Base-by-base conservation (phyloP, 495 filamentous ascomycete species). In the Hypoxylon subgilvum region DNA sequence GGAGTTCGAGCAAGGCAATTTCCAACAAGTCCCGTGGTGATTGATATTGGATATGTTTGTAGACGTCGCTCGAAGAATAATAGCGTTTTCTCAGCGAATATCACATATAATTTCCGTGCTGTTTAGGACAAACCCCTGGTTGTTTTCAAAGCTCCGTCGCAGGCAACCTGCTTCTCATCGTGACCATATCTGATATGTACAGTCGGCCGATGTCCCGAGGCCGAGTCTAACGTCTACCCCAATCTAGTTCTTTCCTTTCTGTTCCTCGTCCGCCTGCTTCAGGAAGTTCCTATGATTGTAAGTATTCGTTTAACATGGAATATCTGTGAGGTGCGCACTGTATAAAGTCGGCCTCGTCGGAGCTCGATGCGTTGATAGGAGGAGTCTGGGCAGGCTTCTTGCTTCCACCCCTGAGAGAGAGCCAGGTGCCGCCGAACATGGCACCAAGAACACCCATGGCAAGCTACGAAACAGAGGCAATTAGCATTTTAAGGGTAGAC, bases 291-390 rank as follows among this genome's bases (percentile, higher is more conserved):
- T 94, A 48, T 67, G 13, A 46, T 13, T 16, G 63, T 76, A 61
- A 80, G 74, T 61, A 47, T 53, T 39, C 21, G 28, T 49, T 31
- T 16, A 45, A 18, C 19, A 45, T 45, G 42, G 58, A 21, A 59
- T 28, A 22, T 50, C 28, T 46, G 59, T 51, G 34, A n/a, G 27
- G 58, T 56, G 50, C 88, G 72, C 84, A 97, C 93, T 96, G 90
- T 81, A 98, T 94, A 79, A 97, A 98, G 65, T 87, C 86, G 80
- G 95, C 92, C 83, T 98, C 93, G 70, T 97, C 93, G 70, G 90
- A 87, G 78, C 86, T 92, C 53, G 79, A 77, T 36, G 93, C 92
- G 74, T 92, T 88, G 80, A 96, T 90, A 21, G 91, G 89, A 51
- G 93, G 93, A 53, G 83, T 82, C 68, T 72, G 73, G 13, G 66